Conservation (phyloP, 2,329 filamentous ascomycete genomes). For the Aureobasidium sp. region DNA sequence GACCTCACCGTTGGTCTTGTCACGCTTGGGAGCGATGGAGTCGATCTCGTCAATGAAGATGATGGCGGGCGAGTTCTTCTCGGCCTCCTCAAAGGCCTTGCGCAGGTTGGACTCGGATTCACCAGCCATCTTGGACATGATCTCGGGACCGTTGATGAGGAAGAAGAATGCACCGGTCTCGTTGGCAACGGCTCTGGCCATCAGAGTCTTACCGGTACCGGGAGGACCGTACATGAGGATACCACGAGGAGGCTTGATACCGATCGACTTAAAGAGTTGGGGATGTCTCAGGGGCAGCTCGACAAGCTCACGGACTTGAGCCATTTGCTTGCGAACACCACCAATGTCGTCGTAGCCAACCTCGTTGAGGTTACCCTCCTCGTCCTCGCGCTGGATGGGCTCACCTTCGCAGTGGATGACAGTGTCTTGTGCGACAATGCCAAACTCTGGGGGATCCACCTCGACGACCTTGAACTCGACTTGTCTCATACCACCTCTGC, state of each 20-base stretch:
- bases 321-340: constrained; percentile 99
- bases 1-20: constrained; percentile 98
- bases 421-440: constrained; percentile 97
- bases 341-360: constrained; percentile 99
- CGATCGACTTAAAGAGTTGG: constrained; percentile 99
- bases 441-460: constrained; percentile 96
- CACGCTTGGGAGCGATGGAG: constrained; percentile 97
- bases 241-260: constrained; percentile 98
- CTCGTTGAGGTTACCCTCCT: constrained; percentile 98
- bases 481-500: constrained; percentile 95
- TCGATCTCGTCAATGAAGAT: constrained; percentile 99
- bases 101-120: constrained; percentile 97
- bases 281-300: constrained; percentile 94
- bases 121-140: constrained; percentile 99
- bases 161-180: constrained; percentile 99
- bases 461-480: constrained; percentile 99
- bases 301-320: constrained; percentile 97
- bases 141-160: constrained; percentile 97
- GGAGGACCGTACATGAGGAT: constrained; percentile 91
- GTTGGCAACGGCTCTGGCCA: constrained; percentile 97
- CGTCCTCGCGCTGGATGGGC: constrained; percentile 93
- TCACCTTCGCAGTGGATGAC: constrained; percentile 98
- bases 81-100: constrained; percentile 98
- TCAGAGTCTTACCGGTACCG: constrained; percentile 98
- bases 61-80: constrained; percentile 98